Evolutionary conservation across 139 green algal genomes (phyloP), one percentile per base, ranked within the genome.

Genomic region (Volvox africanus): DNA sequence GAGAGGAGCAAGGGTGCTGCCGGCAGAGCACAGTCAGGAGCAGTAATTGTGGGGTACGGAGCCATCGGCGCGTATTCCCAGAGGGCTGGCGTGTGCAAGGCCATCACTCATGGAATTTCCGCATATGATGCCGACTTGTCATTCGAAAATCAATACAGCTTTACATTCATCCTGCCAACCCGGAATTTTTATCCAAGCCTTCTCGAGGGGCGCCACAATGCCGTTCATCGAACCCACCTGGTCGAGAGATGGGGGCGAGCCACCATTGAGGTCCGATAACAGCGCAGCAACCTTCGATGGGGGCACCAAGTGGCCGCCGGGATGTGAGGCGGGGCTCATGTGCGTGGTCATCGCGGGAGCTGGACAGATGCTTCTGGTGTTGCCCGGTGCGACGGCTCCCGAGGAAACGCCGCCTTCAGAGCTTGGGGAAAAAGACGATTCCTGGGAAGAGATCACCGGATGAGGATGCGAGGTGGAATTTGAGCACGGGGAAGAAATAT

Each of bases 251-350:
- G 85, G 85, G 26, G 85, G 44, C 1, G 44, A 73, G 37, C 85
- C 85, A 0, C 85, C 85, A 50, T 89, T 89, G 14, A 89, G 85
- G 44, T 89, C 85, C 5, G 36, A n/a, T 71, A 89, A 50, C 69
- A 89, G 85, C 5, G 69, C 37, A 26, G 69, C 71, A 20, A 89
- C 85, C 69, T 82, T 24, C 9, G 9, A 28, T 0, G 85, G n/a
- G 32, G 16, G 17, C 36, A 89, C 13, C 32, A 55, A 30, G 80
- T 1, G 75, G 33, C 50, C 75, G 14, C 26, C 26, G 20, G 14
- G 1, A 2, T 14, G 26, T 18, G 71, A 30, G 21, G 71, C 71
- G 21, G 76, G 24, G 1, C n/a, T 18, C 2, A 30, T 61, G 76
- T 5, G 33, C 16, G 30, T 35, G 76, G 13, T 82, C 32, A 12